A percentile compares a stretch with the other conserved stretches of the same genome.
phyloP scores from a whole-genome alignment of 176 grass and related monocot genomes.

The Musa acuminata region DNA sequence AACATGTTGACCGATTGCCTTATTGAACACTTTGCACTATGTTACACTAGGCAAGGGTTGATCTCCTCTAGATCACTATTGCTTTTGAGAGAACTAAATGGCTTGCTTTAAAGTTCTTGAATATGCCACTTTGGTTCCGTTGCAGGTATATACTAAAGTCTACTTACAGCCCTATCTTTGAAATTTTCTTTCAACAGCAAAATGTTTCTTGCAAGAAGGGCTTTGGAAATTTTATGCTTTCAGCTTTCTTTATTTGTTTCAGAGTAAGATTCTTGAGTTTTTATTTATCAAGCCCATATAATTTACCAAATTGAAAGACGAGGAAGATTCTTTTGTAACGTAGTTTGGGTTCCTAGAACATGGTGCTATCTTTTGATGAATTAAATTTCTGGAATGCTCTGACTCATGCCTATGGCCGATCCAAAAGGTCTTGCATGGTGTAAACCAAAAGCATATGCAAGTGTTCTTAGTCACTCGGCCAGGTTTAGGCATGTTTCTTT shows the following conservation, averaged over 20 bases:
- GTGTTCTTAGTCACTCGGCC: no score
- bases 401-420: no score
- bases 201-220: constrained; percentile 2
- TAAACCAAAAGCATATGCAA: no score
- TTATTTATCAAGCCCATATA: neutral
- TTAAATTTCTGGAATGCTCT: neutral
- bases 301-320: neutral
- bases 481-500: no score
- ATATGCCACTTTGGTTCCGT: constrained; percentile 30
- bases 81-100: constrained; percentile 28
- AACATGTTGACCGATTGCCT: neutral
- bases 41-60: neutral
- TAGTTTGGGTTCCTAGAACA: neutral
- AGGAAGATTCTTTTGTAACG: no score
- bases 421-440: no score
- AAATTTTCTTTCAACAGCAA: neutral
- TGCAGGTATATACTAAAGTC: constrained; percentile 30
- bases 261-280: no score
- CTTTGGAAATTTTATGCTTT: constrained; percentile 3
- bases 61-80: neutral
- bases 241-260: no score
- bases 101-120: neutral
- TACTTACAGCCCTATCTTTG: neutral
- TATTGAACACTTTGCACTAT: neutral
- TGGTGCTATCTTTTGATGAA: neutral